A percentile compares a stretch with the other conserved stretches of the same genome.
These are phyloP conservation scores for Magnolia kwangsiensis DNA, from an alignment of 164 flowering plant genomes.

Conservation along the genomic window DNA sequence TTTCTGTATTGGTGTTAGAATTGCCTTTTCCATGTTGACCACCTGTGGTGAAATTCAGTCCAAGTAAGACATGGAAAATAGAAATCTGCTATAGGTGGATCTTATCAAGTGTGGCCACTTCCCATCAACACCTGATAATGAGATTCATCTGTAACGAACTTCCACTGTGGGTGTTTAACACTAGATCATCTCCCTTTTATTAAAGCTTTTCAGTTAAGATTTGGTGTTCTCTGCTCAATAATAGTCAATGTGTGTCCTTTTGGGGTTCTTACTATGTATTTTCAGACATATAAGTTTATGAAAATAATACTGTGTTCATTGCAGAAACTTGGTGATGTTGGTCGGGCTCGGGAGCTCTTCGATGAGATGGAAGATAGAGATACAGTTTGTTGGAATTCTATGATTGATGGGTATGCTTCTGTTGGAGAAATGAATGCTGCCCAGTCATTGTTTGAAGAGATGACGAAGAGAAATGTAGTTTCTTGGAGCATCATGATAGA, in stretches of 20 bases:
- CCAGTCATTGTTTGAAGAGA: slow-evolving; percentile 24
- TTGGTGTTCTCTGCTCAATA: not conserved
- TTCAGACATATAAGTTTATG: not conserved
- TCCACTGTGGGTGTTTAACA: not conserved
- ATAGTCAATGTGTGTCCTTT: not conserved
- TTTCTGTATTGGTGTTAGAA: not conserved
- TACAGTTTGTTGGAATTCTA: slow-evolving; percentile 37
- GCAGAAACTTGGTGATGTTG: slow-evolving; percentile 23
- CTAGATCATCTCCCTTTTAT: not conserved
- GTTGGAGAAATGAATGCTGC: slow-evolving; percentile 35
- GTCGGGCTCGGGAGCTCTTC: slow-evolving; percentile 28
- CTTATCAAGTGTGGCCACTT: not conserved
- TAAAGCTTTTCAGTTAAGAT: not conserved
- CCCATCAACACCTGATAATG: not conserved
- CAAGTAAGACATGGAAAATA: not conserved
- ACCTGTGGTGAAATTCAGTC: not conserved
- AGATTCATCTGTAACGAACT: not conserved
- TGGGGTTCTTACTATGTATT: not conserved
- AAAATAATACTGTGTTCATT: not conserved
- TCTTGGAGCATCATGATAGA: slow-evolving; percentile 44
- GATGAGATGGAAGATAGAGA: slow-evolving; percentile 30
- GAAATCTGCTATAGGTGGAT: not conserved
- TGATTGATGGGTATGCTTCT: slow-evolving; percentile 31
- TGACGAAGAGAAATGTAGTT: slow-evolving; percentile 30
- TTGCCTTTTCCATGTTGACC: not conserved